Evolutionary conservation across 257 asterid species (phyloP), one percentile per base, ranked within the genome.

Genomic region (Lavandula angustifolia): DNA sequence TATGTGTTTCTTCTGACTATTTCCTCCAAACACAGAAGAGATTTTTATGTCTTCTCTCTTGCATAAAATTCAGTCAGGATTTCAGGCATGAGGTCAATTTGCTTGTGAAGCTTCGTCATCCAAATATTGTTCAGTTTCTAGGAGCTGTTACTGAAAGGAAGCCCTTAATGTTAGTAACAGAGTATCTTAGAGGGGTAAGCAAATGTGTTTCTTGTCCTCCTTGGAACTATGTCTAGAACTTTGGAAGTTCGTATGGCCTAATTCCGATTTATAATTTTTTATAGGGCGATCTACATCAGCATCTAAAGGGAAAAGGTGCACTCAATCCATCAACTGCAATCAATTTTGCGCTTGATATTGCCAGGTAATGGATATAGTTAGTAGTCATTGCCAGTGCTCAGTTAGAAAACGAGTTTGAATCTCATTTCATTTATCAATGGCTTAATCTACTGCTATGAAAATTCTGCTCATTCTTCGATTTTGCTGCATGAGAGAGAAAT

Each of bases 51-150:
- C 27, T 22, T 22, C 27, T 22, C 27, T 62, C 54, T 54, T 78
- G 32, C 73, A 64, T 49, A 43, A 43, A 43, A 52, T 80, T 52
- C 89, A 89, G 99, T 60, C 99, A 89, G 85, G 97, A 89, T 79
- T 92, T 92, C 83, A 86, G 97, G 81, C 99, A 92, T 64, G 99
- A 92, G 87, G 99, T 89, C 64, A 89, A 87, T 77, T 87, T 92
- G 88, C 87, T 92, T 42, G 99, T 92, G 80, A 92, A 89, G 85
- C 97, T 92, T 74, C 96, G 99, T 43, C 99, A 92, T 82, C 99
- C 99, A 66, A 89, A 92, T 77, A 80, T 92, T 53, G 99, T 92
- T 78, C 97, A 89, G 72, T 92, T 92, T 75, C 91, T 89, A 70
- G 99, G 97, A 84, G 99, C 97, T 33, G 97, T 89, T 58, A 89